phyloP scores from a whole-genome alignment of 73 alveolate genomes.

The Symbiodinium pilosum region DNA sequence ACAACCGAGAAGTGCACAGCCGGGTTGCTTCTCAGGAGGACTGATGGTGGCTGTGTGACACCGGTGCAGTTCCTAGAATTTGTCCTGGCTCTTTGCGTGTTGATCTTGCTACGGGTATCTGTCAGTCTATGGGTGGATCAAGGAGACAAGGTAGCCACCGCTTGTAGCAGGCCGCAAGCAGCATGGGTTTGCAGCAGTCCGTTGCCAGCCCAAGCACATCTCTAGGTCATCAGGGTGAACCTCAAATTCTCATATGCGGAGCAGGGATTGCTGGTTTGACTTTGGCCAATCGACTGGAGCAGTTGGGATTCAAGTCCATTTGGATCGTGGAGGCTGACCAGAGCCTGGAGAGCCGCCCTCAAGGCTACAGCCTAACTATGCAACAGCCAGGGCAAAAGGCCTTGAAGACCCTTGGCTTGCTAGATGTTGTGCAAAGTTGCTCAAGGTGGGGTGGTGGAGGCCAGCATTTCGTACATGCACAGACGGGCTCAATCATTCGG shows the following conservation, averaged over 20 bases:
- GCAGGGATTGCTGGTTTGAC: not conserved
- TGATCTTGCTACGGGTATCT: not conserved
- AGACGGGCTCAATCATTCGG: not conserved
- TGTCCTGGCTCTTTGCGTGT: not conserved
- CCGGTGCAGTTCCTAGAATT: not conserved
- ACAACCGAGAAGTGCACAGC: conserved; percentile 48
- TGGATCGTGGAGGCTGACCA: not conserved
- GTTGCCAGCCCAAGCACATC: not conserved
- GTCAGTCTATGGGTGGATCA: not conserved
- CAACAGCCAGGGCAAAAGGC: not conserved
- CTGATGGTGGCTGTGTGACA: not conserved
- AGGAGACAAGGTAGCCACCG: not conserved
- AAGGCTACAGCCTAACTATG: conserved; percentile 14
- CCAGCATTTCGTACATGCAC: not conserved
- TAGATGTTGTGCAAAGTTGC: not conserved
- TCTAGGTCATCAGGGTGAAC: not conserved
- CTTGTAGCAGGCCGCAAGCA: not conserved
- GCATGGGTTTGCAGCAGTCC: not conserved
- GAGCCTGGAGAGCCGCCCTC: conserved; percentile 7
- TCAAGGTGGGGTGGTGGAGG: not conserved
- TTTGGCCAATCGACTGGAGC: conserved; percentile 1
- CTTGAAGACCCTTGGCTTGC: not conserved
- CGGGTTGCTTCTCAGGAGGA: conserved; percentile 62
- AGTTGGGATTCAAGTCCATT: not conserved
- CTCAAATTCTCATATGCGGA: not conserved